Percentiles rank a stretch among this genome's conserved stretches.
Evolutionary conservation across 179 eudicot species (phyloP).

Genomic region (Spergularia azorica): DNA sequence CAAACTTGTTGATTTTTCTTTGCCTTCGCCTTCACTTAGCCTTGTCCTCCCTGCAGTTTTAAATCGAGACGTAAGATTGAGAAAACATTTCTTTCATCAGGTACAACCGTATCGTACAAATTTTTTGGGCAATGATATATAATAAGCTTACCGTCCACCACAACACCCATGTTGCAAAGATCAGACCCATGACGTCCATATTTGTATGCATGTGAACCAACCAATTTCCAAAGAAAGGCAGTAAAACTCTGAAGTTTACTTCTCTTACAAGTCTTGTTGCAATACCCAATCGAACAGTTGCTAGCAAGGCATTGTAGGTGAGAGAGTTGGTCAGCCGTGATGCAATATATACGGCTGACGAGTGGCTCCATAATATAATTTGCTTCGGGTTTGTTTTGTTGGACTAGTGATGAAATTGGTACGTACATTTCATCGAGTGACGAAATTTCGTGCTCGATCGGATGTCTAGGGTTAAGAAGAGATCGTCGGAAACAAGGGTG

Average conservation of each 20-base stretch:
- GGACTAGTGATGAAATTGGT: slow-evolving; percentile 32
- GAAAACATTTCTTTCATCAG: too few relatives aligned
- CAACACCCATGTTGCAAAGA: slow-evolving; percentile 30
- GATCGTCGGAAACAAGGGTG: slow-evolving; percentile 51
- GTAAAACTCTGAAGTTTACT: slow-evolving; percentile 31
- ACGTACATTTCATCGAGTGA: slow-evolving; percentile 39
- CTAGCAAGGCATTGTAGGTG: slow-evolving; percentile 38
- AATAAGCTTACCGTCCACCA: slow-evolving; percentile 31
- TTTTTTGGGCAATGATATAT: too few relatives aligned
- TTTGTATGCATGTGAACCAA: slow-evolving; percentile 28
- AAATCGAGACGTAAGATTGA: too few relatives aligned
- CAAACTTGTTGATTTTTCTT: slow-evolving; percentile 22
- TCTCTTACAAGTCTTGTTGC: slow-evolving; percentile 16
- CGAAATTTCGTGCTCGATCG: slow-evolving; percentile 24
- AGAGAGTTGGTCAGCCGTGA: slow-evolving; percentile 30
- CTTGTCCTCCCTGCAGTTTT: slow-evolving; percentile 24
- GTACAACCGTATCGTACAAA: too few relatives aligned
- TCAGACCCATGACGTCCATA: neutral
- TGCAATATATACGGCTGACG: slow-evolving; percentile 52
- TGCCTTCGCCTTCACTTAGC: slow-evolving; percentile 24
- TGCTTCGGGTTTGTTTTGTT: neutral
- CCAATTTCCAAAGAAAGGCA: slow-evolving; percentile 32
- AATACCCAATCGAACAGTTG: neutral
- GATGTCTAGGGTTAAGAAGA: slow-evolving; percentile 45
- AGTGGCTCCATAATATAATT: slow-evolving; percentile 10